A percentile compares a stretch with the other conserved stretches of the same genome.
These are phyloP conservation scores for Cladosporium sp. DNA, from an alignment of 2,329 filamentous ascomycete species.

Conservation along the genomic window DNA sequence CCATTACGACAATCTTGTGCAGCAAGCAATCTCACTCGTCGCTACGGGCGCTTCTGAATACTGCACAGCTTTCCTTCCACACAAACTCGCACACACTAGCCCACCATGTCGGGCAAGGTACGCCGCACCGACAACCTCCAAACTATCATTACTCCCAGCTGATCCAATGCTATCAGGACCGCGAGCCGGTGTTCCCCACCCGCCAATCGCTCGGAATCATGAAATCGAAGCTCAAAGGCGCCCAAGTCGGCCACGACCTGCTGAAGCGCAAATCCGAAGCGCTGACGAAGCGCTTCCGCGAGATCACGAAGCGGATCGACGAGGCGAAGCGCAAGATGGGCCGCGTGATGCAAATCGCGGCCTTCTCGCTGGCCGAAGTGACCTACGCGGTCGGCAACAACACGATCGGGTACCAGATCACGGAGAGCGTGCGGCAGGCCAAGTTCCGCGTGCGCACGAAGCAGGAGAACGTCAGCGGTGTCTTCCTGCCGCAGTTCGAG, in stretches of 20 bases:
- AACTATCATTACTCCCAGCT: neutral
- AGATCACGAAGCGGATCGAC: conserved; percentile 95
- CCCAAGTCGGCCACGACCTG: conserved; percentile 74
- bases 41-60: too few species aligned
- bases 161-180: conserved; percentile 57
- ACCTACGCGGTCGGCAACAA: conserved; percentile 90
- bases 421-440: conserved; percentile 88
- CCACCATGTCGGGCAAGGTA: conserved; percentile 24
- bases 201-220: conserved; percentile 94
- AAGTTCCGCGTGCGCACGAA: conserved; percentile 89
- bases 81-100: neutral
- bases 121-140: neutral
- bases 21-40: too few species aligned
- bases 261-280: conserved; percentile 98
- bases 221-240: conserved; percentile 93
- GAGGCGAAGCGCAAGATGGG: conserved; percentile 99
- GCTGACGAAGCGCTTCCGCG: conserved; percentile 74
- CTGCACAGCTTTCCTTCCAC: too few species aligned
- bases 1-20: too few species aligned
- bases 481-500: conserved; percentile 89
- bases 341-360: conserved; percentile 96
- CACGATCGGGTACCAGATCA: conserved; percentile 90
- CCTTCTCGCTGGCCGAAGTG: conserved; percentile 94
- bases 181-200: conserved; percentile 95
- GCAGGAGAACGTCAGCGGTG: conserved; percentile 97